Percentiles rank a stretch among this genome's conserved stretches.
Evolutionary conservation across 495 filamentous ascomycete species (phyloP).

Genomic region (Xylaria longipes): DNA sequence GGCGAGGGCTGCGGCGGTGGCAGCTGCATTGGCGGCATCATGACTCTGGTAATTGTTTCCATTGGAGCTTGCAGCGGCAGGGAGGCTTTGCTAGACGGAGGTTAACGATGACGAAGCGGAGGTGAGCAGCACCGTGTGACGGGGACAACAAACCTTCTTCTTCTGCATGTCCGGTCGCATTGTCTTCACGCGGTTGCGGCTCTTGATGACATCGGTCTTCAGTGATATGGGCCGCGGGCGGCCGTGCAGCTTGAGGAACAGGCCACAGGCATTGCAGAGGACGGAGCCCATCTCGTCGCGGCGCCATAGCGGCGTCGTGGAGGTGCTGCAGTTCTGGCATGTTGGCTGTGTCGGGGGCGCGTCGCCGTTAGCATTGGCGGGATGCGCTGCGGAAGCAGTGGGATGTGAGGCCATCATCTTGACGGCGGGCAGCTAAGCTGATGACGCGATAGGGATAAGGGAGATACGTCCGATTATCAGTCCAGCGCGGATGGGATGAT

Average conservation of each 20-base stretch:
- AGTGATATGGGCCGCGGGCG: conserved; percentile 91
- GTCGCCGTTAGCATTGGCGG: conserved; percentile 50
- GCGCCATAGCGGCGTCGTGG: conserved; percentile 95
- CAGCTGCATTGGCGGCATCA: conserved; percentile 37
- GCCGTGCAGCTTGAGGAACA: conserved; percentile 96
- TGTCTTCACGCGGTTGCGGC: conserved; percentile 96
- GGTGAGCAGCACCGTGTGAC: conserved; percentile 15
- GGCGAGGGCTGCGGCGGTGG: conserved; percentile 43
- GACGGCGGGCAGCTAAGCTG: conserved; percentile 25
- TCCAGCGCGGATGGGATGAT: conserved; percentile 29
- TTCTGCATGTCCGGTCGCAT: conserved; percentile 73
- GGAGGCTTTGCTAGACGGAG: conserved; percentile 52
- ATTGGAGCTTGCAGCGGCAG: conserved; percentile 61
- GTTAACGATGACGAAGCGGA: conserved; percentile 25
- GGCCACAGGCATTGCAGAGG: conserved; percentile 98
- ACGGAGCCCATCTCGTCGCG: conserved; percentile 94
- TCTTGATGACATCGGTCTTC: conserved; percentile 99
- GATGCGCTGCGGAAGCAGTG: conserved; percentile 32
- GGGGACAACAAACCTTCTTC: conserved; percentile 72
- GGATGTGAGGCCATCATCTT: conserved; percentile 46
- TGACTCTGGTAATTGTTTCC: conserved; percentile 57
- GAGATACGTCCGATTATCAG: conserved; percentile 31
- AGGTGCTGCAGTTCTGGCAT: conserved; percentile 96
- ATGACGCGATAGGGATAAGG: conserved; percentile 25
- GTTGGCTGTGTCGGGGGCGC: conserved; percentile 83